Evolutionary conservation across 768 basidiomycete genomes (phyloP).

Genomic region (Lactarius tabidus): DNA sequence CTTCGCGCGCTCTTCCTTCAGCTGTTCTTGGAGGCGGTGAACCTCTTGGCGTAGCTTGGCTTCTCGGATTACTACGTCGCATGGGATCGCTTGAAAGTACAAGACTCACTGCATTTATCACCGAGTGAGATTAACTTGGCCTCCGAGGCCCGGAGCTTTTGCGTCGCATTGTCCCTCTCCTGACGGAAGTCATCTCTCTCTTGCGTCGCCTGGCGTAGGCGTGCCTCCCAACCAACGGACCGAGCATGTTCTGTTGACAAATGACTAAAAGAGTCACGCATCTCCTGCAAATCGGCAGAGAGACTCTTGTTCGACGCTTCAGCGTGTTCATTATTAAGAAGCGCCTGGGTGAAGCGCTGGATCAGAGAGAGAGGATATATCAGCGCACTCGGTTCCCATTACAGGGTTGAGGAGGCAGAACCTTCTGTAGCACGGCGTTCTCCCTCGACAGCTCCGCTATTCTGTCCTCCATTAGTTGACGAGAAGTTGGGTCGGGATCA

Average conservation of each 20-base stretch:
- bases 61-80: slow-evolving; percentile 29
- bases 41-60: slow-evolving; percentile 71
- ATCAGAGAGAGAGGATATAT: slow-evolving; percentile 14
- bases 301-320: slow-evolving; percentile 76
- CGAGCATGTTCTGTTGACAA: slow-evolving; percentile 67
- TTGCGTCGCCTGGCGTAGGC: slow-evolving; percentile 57
- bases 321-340: slow-evolving; percentile 76
- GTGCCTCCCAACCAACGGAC: slow-evolving; percentile 65
- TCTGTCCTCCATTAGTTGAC: slow-evolving; percentile 33
- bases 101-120: slow-evolving; percentile 57
- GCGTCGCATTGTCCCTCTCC: slow-evolving; percentile 68
- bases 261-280: slow-evolving; percentile 60
- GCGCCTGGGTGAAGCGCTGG: slow-evolving; percentile 72
- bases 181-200: slow-evolving; percentile 83
- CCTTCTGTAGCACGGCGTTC: slow-evolving; percentile 60
- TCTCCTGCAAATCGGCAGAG: slow-evolving; percentile 70
- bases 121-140: slow-evolving; percentile 57
- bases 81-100: too few species aligned
- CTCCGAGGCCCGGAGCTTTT: slow-evolving; percentile 66
- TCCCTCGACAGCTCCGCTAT: slow-evolving; percentile 46
- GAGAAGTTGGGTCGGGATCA: slow-evolving; percentile 21
- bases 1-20: slow-evolving; percentile 57
- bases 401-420: slow-evolving; percentile 27
- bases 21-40: slow-evolving; percentile 54
- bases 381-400: slow-evolving; percentile 10